phyloP scores from a whole-genome alignment of 139 green algal species.

The Raphidocelis subcapitata region DNA sequence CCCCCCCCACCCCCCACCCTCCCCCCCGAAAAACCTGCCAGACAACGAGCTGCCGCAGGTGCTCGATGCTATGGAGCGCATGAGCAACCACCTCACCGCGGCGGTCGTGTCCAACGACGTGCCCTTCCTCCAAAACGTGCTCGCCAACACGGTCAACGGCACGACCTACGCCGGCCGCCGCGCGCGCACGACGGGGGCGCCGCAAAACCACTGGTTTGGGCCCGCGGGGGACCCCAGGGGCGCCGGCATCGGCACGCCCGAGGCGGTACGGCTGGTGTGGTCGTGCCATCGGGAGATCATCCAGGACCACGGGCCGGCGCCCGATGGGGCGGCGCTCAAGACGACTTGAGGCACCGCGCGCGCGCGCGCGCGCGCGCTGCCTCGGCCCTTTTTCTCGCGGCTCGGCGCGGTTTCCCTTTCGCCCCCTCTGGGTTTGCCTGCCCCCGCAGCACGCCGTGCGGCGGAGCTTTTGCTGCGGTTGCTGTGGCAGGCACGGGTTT shows the following conservation, averaged over 20 bases:
- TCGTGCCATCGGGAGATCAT: conserved; percentile 93
- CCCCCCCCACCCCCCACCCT: too few relatives aligned
- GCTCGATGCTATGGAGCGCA: conserved; percentile 82
- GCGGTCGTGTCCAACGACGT: conserved; percentile 79
- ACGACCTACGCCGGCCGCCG: conserved; percentile 93
- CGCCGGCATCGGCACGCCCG: conserved; percentile 95
- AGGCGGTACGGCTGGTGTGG: conserved; percentile 96
- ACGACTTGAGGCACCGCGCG: background rate
- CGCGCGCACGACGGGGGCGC: conserved; percentile 90
- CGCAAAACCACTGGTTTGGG: conserved; percentile 99
- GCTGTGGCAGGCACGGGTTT: too few relatives aligned
- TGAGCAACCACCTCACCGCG: conserved; percentile 93
- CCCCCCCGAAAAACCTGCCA: too few relatives aligned
- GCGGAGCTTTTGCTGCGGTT: too few relatives aligned
- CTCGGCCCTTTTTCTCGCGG: too few relatives aligned
- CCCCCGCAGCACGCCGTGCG: too few relatives aligned
- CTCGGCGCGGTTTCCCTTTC: too few relatives aligned
- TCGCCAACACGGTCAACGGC: conserved; percentile 95
- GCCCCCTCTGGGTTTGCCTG: too few relatives aligned
- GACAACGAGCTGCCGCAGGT: conserved; percentile 78
- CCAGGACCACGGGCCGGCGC: conserved; percentile 68
- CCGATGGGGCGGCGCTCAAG: background rate
- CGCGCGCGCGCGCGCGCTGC: too few relatives aligned
- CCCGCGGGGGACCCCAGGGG: conserved; percentile 89
- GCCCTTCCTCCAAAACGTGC: conserved; percentile 68